A percentile compares a stretch with the other conserved stretches of the same genome.
Conservation (phyloP, 306 rosid genomes). For the Castanea crenata region DNA sequence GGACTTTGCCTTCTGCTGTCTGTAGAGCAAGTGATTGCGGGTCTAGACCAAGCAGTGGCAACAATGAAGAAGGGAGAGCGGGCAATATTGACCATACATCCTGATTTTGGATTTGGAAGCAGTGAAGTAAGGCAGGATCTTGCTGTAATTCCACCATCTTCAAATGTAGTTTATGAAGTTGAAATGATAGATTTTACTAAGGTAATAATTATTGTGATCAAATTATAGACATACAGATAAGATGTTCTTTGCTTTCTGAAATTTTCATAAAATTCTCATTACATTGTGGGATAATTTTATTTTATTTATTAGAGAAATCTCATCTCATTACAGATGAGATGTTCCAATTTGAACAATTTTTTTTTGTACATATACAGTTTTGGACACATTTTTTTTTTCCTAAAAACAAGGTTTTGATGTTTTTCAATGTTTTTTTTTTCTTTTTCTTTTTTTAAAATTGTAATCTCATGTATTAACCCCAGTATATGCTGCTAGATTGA, state of each 20-base stretch:
- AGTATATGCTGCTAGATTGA: not conserved
- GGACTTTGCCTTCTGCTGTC: slow-evolving; percentile 13
- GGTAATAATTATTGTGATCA: slow-evolving; percentile 36
- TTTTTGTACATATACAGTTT: not conserved
- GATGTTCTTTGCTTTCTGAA: not conserved
- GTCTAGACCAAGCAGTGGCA: slow-evolving; percentile 62
- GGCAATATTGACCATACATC: slow-evolving; percentile 55
- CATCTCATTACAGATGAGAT: too few species aligned
- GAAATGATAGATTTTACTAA: slow-evolving; percentile 46
- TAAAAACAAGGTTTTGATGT: not conserved
- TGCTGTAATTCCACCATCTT: slow-evolving; percentile 46
- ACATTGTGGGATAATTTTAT: not conserved
- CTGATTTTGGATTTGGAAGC: slow-evolving; percentile 67
- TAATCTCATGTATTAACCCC: not conserved
- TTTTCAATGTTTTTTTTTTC: not conserved
- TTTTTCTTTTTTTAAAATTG: not conserved
- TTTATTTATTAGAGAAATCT: slow-evolving; percentile 19
- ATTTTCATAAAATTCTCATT: not conserved
- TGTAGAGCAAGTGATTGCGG: slow-evolving; percentile 65
- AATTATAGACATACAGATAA: not conserved
- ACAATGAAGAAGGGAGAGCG: slow-evolving; percentile 74
- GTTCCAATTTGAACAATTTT: not conserved
- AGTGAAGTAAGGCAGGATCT: slow-evolving; percentile 49
- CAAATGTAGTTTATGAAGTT: slow-evolving; percentile 52
- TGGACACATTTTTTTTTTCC: not conserved